These are phyloP conservation scores for Blastomyces percursus DNA, from an alignment of 2,329 filamentous ascomycete genomes.

Conservation along the genomic window DNA sequence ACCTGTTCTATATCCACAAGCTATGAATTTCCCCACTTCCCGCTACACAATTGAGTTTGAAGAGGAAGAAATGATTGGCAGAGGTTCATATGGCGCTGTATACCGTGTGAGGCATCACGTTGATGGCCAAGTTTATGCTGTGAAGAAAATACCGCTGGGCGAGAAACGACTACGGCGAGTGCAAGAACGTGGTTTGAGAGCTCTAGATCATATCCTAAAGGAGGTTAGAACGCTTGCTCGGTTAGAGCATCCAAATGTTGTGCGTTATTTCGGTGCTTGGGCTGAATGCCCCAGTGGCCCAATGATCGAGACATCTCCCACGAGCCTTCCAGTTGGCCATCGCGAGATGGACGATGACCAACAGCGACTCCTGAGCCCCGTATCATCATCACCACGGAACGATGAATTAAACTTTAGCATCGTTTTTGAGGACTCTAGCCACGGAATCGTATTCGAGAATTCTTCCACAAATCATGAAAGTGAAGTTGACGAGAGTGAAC, in stretches of 20 bases:
- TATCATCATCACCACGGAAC: slow-evolving; percentile 5
- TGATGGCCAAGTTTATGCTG: slow-evolving; percentile 51
- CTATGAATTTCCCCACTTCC: slow-evolving; percentile 18
- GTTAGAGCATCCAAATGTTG: slow-evolving; percentile 55
- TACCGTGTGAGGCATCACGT: slow-evolving; percentile 51
- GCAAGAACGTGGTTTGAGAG: slow-evolving; percentile 41
- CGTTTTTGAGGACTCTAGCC: slow-evolving; percentile 32
- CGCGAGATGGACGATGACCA: neutral
- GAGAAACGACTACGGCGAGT: slow-evolving; percentile 42
- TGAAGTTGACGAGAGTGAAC: slow-evolving; percentile 13
- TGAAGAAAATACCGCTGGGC: slow-evolving; percentile 54
- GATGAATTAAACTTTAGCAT: slow-evolving; percentile 28
- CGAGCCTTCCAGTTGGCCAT: neutral
- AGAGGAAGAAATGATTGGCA: slow-evolving; percentile 48
- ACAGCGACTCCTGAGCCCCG: slow-evolving; percentile 12
- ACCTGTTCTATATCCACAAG: slow-evolving; percentile 10
- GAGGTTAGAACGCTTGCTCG: slow-evolving; percentile 53
- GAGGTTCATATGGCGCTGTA: slow-evolving; percentile 55
- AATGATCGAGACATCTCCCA: neutral
- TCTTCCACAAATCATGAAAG: slow-evolving; percentile 13
- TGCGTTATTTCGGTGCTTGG: slow-evolving; percentile 57
- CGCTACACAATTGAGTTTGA: slow-evolving; percentile 43
- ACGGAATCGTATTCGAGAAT: slow-evolving; percentile 17
- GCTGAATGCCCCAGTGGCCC: slow-evolving; percentile 37
- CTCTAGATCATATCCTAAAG: slow-evolving; percentile 46